These are phyloP conservation scores for Sphagnum magellanicum DNA, from an alignment of 228 moss, liverwort and hornwort genomes.

Conservation along the genomic window DNA sequence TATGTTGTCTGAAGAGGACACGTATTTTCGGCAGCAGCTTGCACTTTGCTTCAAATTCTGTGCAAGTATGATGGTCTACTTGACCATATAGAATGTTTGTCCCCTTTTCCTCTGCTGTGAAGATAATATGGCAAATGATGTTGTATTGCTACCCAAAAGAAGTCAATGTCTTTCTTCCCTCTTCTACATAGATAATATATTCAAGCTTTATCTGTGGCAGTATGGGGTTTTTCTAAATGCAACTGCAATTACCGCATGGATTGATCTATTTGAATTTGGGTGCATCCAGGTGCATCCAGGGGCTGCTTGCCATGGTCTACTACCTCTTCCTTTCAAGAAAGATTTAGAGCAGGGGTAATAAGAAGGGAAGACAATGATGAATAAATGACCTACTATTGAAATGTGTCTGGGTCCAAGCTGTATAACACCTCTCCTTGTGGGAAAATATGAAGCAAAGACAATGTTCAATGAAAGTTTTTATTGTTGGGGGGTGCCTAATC, in stretches of 20 bases:
- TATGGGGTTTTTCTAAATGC: not conserved
- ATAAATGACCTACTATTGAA: not conserved
- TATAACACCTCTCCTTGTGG: too few relatives aligned
- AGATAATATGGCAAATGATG: not conserved
- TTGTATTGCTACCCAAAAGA: not conserved
- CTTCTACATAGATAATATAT: too few relatives aligned
- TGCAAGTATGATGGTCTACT: constrained; percentile 25
- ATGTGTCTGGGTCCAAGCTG: not conserved
- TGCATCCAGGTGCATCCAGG: constrained; percentile 67
- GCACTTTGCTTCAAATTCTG: constrained; percentile 80
- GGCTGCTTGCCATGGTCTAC: constrained; percentile 75
- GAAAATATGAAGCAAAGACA: too few relatives aligned
- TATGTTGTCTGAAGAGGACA: constrained; percentile 68
- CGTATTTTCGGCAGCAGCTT: constrained; percentile 69
- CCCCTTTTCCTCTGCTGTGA: too few relatives aligned
- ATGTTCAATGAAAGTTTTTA: too few relatives aligned
- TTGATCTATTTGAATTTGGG: constrained; percentile 44
- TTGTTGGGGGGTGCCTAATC: too few relatives aligned
- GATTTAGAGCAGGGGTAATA: too few relatives aligned
- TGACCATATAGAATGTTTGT: too few relatives aligned
- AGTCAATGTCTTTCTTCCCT: too few relatives aligned
- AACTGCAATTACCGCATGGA: constrained; percentile 61
- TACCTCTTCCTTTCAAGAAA: not conserved
- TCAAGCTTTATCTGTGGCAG: too few relatives aligned
- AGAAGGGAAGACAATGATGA: too few relatives aligned